phyloP scores from a whole-genome alignment of 108 stramenopile genomes.

The Nitzschia inconspicua region DNA sequence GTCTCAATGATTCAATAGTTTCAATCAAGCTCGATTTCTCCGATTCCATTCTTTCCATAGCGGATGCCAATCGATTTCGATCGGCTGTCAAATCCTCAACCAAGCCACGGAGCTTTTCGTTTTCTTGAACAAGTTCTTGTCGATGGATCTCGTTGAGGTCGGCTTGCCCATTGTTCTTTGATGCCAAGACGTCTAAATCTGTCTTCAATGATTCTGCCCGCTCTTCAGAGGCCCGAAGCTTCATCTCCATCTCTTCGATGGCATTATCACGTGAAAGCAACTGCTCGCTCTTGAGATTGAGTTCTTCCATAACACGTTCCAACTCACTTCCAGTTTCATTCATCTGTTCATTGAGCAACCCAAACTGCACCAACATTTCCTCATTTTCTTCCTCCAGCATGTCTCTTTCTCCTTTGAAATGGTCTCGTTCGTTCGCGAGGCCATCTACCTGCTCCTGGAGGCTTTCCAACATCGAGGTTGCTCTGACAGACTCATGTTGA shows the following conservation, averaged over 20 bases:
- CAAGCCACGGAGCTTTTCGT: neutral
- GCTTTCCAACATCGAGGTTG: neutral
- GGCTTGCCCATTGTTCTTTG: neutral
- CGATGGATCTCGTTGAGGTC: too few relatives aligned
- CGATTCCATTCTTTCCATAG: neutral
- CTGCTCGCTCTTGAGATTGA: neutral
- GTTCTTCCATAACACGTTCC: neutral
- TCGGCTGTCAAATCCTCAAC: neutral
- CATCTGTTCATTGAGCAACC: slow-evolving; percentile 66
- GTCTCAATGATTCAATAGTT: neutral
- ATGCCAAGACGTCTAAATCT: neutral
- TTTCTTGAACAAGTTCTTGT: neutral
- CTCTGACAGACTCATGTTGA: neutral
- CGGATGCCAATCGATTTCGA: too few relatives aligned
- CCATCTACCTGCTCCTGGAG: slow-evolving; percentile 3
- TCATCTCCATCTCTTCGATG: neutral
- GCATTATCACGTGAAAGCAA: neutral
- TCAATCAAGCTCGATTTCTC: slow-evolving; percentile 3
- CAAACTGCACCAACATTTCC: slow-evolving; percentile 79
- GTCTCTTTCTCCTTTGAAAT: slow-evolving; percentile 31
- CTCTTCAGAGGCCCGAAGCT: slow-evolving; percentile 2
- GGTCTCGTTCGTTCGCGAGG: slow-evolving; percentile 15
- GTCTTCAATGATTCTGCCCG: too few relatives aligned
- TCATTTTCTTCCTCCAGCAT: slow-evolving; percentile 66
- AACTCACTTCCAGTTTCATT: slow-evolving; percentile 33